Conservation (phyloP, 1,284 basidiomycete species). For the Ustilago shanxiensis region DNA sequence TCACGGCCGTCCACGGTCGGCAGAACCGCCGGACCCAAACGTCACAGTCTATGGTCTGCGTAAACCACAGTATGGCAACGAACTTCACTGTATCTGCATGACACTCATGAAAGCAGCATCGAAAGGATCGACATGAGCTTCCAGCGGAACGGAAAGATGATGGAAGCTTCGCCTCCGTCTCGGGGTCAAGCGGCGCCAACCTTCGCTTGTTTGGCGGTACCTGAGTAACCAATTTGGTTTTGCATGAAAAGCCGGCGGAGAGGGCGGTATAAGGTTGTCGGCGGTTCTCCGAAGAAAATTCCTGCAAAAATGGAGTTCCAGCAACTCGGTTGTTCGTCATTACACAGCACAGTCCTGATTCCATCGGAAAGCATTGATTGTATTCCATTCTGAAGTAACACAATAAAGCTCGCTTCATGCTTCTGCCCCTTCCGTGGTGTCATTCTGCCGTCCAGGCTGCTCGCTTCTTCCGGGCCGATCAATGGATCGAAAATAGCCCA, state of each 20-base stretch:
- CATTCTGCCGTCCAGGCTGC: background rate
- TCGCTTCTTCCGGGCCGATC: constrained; percentile 17
- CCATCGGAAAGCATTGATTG: background rate
- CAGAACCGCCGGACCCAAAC: background rate
- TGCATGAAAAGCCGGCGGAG: background rate
- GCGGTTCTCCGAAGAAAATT: constrained; percentile 1
- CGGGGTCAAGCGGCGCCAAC: background rate
- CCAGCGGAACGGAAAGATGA: background rate
- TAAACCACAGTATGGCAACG: background rate
- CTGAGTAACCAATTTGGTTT: background rate
- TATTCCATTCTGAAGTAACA: background rate
- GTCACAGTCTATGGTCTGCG: background rate
- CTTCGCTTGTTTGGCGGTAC: background rate
- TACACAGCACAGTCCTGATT: background rate
- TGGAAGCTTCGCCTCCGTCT: background rate
- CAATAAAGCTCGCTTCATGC: background rate
- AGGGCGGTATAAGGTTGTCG: background rate
- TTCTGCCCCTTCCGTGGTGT: background rate
- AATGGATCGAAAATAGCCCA: constrained; percentile 45
- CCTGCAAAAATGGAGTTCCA: constrained; percentile 7
- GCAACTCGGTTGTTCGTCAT: background rate
- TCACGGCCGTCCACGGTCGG: background rate
- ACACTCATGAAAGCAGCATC: background rate
- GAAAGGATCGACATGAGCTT: background rate
- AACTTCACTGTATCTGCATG: background rate